Evolutionary conservation across 495 filamentous ascomycete genomes (phyloP), one percentile per base, ranked within the genome.

Genomic region (Podospora comata): DNA sequence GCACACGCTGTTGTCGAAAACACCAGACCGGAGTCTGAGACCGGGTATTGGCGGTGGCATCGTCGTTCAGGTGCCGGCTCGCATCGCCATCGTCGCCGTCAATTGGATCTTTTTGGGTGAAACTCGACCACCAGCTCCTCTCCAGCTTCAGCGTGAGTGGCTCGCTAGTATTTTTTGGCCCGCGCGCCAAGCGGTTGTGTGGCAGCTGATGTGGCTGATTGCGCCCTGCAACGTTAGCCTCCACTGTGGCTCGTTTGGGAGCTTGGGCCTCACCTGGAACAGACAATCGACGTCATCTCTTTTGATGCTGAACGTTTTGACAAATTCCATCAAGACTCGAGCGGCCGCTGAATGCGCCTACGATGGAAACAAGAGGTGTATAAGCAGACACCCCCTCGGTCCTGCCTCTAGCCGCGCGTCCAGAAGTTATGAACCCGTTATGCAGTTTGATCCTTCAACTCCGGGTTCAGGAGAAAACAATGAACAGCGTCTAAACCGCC

Each of bases 11-110:
- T 76, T 66, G 11, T 75, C 72, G 53, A 74, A 61, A 39, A 69
- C 53, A 32, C 64, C 59, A 27, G 34, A 44, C 53, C 63, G 60
- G 67, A 70, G 66, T 67, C 65, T 69, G 55, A 75, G 61, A 58
- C 34, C 60, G 58, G 72, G 62, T 67, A 74, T 72, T 30, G 75
- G 75, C 72, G 75, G 75, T 65, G 72, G 75, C 75, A 77, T 77
- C 26, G 67, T 76, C 39, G 62, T 19, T 68, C 65, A 58, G 20
- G 67, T 71, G 74, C 70, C 75, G 70, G 74, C 67, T 65, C 68
- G 70, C 72, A 72, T 71, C 72, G 74, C 74, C 74, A 77, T 77
- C 66, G 71, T 68, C 9, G 39, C 39, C 67, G 67, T 30, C 62
- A 32, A 28, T 61, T 61, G 59, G 59, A 61, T 55, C 44, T 23